These are phyloP conservation scores for Trapa incisa DNA, from an alignment of 345 rosid species.

Conservation along the genomic window DNA sequence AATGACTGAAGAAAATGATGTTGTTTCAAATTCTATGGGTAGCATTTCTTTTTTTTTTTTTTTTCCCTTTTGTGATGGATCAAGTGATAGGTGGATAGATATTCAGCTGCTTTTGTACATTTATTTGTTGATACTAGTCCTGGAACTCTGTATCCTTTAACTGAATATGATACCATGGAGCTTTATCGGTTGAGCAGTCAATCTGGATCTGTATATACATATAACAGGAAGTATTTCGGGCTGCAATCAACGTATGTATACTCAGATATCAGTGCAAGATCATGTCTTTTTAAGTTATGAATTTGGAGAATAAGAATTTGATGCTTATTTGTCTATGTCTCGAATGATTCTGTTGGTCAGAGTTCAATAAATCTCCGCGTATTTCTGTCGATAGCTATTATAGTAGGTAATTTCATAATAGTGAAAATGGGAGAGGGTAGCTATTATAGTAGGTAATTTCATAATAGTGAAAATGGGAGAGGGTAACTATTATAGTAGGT, in stretches of 20 bases:
- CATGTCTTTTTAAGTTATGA: not conserved
- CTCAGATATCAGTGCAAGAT: no score
- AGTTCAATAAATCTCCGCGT: no score
- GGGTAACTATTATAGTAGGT: no score
- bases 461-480: no score
- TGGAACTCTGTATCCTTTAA: not conserved
- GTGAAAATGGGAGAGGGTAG: no score
- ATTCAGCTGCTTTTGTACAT: not conserved
- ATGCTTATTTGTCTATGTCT: no score
- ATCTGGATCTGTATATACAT: not conserved
- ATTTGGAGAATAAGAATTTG: not conserved
- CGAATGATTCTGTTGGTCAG: no score
- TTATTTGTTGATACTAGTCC: not conserved
- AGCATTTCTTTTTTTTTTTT: not conserved
- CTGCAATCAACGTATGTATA: not conserved
- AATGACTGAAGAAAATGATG: conserved; percentile 15
- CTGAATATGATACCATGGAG: not conserved
- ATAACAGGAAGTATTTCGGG: not conserved
- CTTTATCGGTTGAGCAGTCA: not conserved
- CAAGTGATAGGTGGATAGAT: not conserved
- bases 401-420: no score
- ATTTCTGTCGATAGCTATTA: no score
- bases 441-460: no score
- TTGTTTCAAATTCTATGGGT: conserved; percentile 1
- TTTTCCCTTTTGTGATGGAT: not conserved